Percentiles rank a stretch among this genome's conserved stretches.
Evolutionary conservation across 495 filamentous ascomycete genomes (phyloP).

Genomic region (Penicillium paradoxum): DNA sequence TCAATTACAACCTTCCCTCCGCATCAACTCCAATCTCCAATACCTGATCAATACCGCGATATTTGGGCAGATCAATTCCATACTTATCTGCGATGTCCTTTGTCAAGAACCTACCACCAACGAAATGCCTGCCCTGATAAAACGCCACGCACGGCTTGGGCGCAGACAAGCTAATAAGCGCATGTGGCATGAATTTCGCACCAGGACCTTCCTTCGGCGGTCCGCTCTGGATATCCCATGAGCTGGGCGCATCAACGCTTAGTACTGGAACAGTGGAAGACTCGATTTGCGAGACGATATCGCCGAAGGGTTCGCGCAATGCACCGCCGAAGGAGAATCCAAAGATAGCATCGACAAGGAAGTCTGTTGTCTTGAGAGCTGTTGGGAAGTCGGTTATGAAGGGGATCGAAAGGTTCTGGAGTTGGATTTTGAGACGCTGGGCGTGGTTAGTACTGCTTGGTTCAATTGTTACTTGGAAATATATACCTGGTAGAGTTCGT

Average conservation of each 20-base stretch:
- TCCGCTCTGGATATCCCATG: conserved; percentile 86
- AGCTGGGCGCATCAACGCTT: conserved; percentile 86
- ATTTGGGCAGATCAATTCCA: conserved; percentile 73
- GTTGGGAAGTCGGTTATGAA: conserved; percentile 75
- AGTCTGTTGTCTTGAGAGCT: conserved; percentile 62
- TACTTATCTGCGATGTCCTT: conserved; percentile 81
- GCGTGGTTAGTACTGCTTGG: background rate
- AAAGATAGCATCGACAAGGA: conserved; percentile 92
- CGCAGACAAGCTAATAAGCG: conserved; percentile 84
- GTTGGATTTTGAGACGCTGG: conserved; percentile 76
- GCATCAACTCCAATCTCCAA: conserved; percentile 62
- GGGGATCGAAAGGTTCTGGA: conserved; percentile 73
- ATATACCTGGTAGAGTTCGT: conserved; percentile 76
- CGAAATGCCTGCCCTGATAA: conserved; percentile 80
- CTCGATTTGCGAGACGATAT: conserved; percentile 71
- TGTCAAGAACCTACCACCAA: conserved; percentile 85
- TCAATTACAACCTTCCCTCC: conserved; percentile 51
- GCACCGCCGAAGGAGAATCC: conserved; percentile 94
- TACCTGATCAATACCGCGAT: conserved; percentile 85
- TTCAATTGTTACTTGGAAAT: background rate
- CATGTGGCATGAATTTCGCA: conserved; percentile 68
- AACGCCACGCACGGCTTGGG: conserved; percentile 87
- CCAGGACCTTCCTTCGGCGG: conserved; percentile 76
- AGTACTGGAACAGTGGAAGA: conserved; percentile 70
- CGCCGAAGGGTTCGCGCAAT: conserved; percentile 82